Percentiles rank a stretch among this genome's conserved stretches.
Evolutionary conservation across 108 stramenopile species (phyloP).

Genomic region (Cyclotella cryptica): DNA sequence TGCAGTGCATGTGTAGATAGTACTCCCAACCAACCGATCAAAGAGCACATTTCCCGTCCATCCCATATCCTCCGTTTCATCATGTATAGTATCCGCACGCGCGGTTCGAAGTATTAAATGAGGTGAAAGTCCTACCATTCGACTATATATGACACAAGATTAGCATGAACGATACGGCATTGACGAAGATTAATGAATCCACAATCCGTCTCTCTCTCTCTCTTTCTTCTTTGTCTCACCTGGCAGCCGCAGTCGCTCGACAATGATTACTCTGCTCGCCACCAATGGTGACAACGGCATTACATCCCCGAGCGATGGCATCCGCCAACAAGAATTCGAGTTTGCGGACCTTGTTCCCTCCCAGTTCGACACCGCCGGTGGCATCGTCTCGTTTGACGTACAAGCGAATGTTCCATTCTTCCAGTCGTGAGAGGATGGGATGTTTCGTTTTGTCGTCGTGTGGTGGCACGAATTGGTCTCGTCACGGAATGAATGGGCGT

Average conservation of each 20-base stretch:
- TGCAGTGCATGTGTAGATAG: constrained; percentile 82
- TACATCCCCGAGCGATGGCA: constrained; percentile 61
- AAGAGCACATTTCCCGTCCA: constrained; percentile 78
- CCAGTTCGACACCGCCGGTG: constrained; percentile 82
- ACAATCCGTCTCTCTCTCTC: neutral
- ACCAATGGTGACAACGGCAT: constrained; percentile 89
- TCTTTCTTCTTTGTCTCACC: constrained; percentile 2
- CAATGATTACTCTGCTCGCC: constrained; percentile 93
- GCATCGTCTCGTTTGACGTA: constrained; percentile 89
- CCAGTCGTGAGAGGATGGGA: constrained; percentile 43
- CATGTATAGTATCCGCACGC: constrained; percentile 58
- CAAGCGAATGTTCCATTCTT: constrained; percentile 52
- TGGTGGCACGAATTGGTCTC: constrained; percentile 18
- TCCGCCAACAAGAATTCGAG: constrained; percentile 91
- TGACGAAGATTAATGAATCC: neutral
- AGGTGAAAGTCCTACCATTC: constrained; percentile 81
- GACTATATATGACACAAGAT: constrained; percentile 19
- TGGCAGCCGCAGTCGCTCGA: constrained; percentile 87
- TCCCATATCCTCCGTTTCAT: constrained; percentile 55
- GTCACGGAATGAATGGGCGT: constrained; percentile 62
- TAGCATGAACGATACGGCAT: neutral
- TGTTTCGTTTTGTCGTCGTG: neutral
- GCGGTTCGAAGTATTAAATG: constrained; percentile 80
- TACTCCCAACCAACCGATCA: constrained; percentile 85
- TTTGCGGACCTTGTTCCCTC: constrained; percentile 93